Base-by-base conservation (phyloP, 2,329 filamentous ascomycete species). In the Teratosphaeria nubilosa region DNA sequence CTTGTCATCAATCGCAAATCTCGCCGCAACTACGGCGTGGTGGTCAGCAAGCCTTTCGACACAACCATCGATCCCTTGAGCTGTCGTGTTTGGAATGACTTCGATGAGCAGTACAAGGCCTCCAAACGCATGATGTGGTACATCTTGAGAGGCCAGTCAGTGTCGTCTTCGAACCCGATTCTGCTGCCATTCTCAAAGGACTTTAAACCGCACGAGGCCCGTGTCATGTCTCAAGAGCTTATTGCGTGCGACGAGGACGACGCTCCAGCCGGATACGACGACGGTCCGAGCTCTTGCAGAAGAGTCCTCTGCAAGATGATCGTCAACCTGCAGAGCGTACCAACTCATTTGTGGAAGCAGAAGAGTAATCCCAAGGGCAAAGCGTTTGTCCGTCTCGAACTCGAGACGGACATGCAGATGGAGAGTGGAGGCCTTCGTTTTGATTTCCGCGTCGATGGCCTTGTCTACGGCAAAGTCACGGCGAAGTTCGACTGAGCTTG, bases 141-240 rank as follows among this genome's bases (percentile, higher is more conserved):
- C 71, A 89, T 90, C 70, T 82, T 83, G 61, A 90, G 88, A 79
- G 85, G 86, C 58, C 86, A 88, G 65, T 82, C 86, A 37, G 80
- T 91, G 45, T 89, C 86, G 7, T 85, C 87, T 16, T 75, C 83
- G 0, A 79, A 81, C 0, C 87, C 87, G 0, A 85, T 91, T 59
- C 86, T 86, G 1, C 90, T 91, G 72, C 87, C 90, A 75, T 91
- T 90, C 74, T 90, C 87, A 5, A 84, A 87, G 59, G 90, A 90
- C 72, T 91, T 90, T 74, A 81, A 86, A 1, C 86, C 86, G 0
- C 85, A 85, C 0, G 86, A 90, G 71, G 86, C 84, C 0, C 79
- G 90, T 11, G 73, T 88, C 5, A 87, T 90, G 11, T 87, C 87
- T 7, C 20, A 10, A 51, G 87, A 91, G 67, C 76, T 91, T 45